Conservation (phyloP, 306 rosid species). For the Castanea mollissima region DNA sequence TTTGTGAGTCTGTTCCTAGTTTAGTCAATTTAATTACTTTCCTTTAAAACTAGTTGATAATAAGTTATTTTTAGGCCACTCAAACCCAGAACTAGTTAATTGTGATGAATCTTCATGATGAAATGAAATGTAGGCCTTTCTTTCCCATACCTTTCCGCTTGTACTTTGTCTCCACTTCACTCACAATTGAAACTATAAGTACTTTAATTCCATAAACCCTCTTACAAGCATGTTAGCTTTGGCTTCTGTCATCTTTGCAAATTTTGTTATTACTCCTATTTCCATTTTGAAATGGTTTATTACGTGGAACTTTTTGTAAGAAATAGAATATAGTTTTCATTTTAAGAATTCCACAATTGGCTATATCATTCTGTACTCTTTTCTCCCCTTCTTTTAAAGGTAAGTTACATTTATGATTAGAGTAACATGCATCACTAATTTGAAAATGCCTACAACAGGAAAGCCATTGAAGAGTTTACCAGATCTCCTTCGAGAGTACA, state of each 20-base stretch:
- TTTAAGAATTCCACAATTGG: neutral
- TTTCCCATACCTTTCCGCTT: neutral
- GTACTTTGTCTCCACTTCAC: neutral
- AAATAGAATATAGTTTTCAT: neutral
- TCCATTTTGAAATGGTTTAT: neutral
- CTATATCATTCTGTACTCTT: neutral
- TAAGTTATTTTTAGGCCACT: neutral
- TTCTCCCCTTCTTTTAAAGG: neutral
- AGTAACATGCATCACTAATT: neutral
- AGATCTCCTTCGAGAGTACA: constrained; percentile 89
- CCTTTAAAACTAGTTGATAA: neutral
- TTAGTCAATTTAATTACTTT: neutral
- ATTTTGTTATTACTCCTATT: neutral
- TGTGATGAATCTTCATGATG: neutral
- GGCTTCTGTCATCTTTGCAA: neutral
- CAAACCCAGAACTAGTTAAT: neutral
- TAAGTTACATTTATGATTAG: neutral
- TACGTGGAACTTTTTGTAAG: neutral
- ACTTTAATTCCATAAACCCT: neutral
- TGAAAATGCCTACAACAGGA: constrained; percentile 44
- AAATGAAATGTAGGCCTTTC: neutral
- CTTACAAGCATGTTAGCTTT: neutral
- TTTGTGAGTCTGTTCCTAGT: neutral
- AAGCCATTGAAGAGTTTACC: constrained; percentile 73
- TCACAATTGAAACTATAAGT: neutral